Conservation (phyloP, 805 yeast genomes). For the Metahyphopichia silvanorum region DNA sequence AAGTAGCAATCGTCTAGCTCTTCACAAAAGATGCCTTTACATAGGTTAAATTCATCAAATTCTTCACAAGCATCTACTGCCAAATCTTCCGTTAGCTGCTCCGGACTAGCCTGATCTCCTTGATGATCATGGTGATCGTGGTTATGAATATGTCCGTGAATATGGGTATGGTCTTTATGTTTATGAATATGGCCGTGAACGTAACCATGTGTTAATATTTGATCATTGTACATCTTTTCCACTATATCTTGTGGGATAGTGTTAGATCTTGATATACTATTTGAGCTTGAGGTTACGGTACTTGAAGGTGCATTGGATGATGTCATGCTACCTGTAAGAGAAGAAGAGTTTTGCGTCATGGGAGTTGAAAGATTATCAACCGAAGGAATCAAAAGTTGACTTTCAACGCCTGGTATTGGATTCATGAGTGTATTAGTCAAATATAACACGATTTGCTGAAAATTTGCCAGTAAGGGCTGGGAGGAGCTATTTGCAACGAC, state of each 20-base stretch:
- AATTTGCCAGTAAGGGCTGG: no score
- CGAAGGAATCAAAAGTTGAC: no score
- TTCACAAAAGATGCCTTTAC: constrained; percentile 40
- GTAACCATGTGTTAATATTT: constrained; percentile 43
- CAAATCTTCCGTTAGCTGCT: constrained; percentile 1
- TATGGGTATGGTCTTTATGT: constrained; percentile 57
- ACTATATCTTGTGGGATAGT: not conserved
- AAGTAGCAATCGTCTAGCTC: constrained; percentile 45
- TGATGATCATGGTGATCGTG: constrained; percentile 29
- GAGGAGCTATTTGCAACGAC: constrained; percentile 10
- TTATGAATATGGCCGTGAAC: constrained; percentile 69
- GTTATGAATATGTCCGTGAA: constrained; percentile 67
- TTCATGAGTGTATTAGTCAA: no score
- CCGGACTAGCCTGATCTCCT: constrained; percentile 1
- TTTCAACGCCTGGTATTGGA: no score
- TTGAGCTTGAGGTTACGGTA: no score
- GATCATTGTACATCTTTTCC: not conserved
- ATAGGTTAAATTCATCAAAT: constrained; percentile 28
- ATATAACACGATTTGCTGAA: no score
- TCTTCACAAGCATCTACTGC: constrained; percentile 19
- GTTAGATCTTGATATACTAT: no score
- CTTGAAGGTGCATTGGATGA: no score
- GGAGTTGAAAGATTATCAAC: no score
- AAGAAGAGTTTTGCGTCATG: no score
- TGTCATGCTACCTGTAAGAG: no score